Evolutionary conservation across 1,139 yeast genomes (phyloP).

Genomic region (Nakaseomyces bracarensis): DNA sequence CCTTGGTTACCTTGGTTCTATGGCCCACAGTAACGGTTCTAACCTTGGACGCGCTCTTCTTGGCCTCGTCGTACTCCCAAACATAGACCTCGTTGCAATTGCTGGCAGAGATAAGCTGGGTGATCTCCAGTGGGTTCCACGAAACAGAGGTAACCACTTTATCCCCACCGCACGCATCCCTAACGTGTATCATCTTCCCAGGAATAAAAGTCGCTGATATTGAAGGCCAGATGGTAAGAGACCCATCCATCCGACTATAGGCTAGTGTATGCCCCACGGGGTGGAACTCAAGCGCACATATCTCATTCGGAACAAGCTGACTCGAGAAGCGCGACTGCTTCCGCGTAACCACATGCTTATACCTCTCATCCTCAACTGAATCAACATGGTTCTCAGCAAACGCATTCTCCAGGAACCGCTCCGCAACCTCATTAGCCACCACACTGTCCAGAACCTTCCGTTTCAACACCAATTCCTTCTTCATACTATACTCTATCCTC

Average conservation of each 20-base stretch:
- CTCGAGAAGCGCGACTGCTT: slow-evolving; percentile 21
- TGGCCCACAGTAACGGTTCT: slow-evolving; percentile 32
- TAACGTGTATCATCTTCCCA: slow-evolving; percentile 27
- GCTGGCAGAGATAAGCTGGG: slow-evolving; percentile 51
- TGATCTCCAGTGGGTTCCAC: slow-evolving; percentile 54
- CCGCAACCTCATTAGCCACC: slow-evolving; percentile 12
- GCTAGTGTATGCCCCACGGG: slow-evolving; percentile 24
- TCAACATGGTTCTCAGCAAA: slow-evolving; percentile 14
- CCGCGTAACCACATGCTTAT: slow-evolving; percentile 14
- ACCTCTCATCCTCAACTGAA: slow-evolving; percentile 25
- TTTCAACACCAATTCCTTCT: slow-evolving; percentile 3
- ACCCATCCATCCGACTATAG: slow-evolving; percentile 29
- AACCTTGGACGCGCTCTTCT: slow-evolving; percentile 26
- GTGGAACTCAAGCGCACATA: slow-evolving; percentile 23
- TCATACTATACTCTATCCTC: too few relatives aligned
- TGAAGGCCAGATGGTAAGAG: slow-evolving; percentile 30
- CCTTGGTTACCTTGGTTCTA: slow-evolving; percentile 34
- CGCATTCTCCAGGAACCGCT: slow-evolving; percentile 12
- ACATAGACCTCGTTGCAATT: slow-evolving; percentile 45
- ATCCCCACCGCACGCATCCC: slow-evolving; percentile 41
- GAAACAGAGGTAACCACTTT: slow-evolving; percentile 43
- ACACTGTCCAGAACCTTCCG: slow-evolving; percentile 10
- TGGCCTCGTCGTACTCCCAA: slow-evolving; percentile 47
- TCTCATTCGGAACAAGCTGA: slow-evolving; percentile 17
- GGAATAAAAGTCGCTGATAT: slow-evolving; percentile 22